Percentiles rank a stretch among this genome's conserved stretches.
Conservation (phyloP, 2,329 filamentous ascomycete species). For the Colletotrichum horii region DNA sequence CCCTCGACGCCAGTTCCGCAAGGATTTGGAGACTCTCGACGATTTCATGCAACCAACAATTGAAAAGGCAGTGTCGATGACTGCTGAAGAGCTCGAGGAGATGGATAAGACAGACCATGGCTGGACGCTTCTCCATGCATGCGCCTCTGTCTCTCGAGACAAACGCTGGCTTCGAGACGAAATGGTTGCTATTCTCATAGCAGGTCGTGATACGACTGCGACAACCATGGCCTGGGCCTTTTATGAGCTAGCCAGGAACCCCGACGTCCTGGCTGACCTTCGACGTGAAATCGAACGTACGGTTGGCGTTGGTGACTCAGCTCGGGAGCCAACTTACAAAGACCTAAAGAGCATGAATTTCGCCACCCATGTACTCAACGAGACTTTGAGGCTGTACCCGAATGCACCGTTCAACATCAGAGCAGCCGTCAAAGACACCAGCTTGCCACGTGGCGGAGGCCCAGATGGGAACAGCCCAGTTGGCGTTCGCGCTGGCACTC, state of each 20-base stretch:
- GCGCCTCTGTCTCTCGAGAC: slow-evolving; percentile 67
- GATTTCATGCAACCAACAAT: slow-evolving; percentile 74
- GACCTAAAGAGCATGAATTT: slow-evolving; percentile 70
- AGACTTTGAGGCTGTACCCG: slow-evolving; percentile 79
- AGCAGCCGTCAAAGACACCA: slow-evolving; percentile 73
- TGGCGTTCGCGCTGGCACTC: slow-evolving; percentile 37
- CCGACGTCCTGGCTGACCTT: slow-evolving; percentile 44
- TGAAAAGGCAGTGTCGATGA: slow-evolving; percentile 54
- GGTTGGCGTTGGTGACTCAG: slow-evolving; percentile 48
- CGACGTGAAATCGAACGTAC: slow-evolving; percentile 40
- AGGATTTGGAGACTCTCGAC: slow-evolving; percentile 67
- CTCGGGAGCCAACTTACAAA: slow-evolving; percentile 26
- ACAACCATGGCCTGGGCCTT: slow-evolving; percentile 53
- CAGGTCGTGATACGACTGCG: slow-evolving; percentile 61
- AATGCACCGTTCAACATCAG: slow-evolving; percentile 81
- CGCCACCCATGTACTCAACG: slow-evolving; percentile 73
- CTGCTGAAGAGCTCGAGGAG: slow-evolving; percentile 67
- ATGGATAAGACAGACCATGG: slow-evolving; percentile 56
- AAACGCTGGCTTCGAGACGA: slow-evolving; percentile 74
- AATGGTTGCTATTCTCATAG: slow-evolving; percentile 71
- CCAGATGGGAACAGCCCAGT: slow-evolving; percentile 56
- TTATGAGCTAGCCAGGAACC: slow-evolving; percentile 43
- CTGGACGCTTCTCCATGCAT: slow-evolving; percentile 82
- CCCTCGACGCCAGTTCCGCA: slow-evolving; percentile 63
- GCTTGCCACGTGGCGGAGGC: slow-evolving; percentile 64